Conservation (phyloP, 2,329 filamentous ascomycete species). For the Talaromyces funiculosus region DNA sequence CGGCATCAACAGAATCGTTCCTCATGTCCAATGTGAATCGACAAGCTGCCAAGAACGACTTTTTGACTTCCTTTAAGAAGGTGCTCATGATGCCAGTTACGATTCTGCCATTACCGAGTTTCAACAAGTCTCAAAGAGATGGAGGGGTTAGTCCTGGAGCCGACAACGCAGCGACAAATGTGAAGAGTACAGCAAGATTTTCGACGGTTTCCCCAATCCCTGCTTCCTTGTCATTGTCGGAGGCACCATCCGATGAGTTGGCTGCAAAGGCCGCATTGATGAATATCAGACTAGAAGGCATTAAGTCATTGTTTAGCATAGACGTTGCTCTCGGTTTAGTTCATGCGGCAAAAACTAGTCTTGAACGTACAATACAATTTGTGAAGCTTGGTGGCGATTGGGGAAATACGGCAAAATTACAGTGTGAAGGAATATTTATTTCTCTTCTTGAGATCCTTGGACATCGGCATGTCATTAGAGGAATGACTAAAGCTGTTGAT, state of each 20-base stretch:
- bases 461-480: constrained; percentile 78
- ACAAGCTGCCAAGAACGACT: constrained; percentile 93
- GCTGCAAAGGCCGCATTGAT: constrained; percentile 97
- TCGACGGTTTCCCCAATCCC: constrained; percentile 30
- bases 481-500: constrained; percentile 86
- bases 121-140: constrained; percentile 51
- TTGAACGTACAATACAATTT: constrained; percentile 81
- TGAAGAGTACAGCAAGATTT: constrained; percentile 31
- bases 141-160: constrained; percentile 23
- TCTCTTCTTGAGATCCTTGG: constrained; percentile 77
- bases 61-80: constrained; percentile 93
- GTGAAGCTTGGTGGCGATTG: constrained; percentile 72
- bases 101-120: constrained; percentile 61
- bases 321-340: constrained; percentile 88
- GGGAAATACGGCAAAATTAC: constrained; percentile 76
- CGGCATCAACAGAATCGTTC: constrained; percentile 83
- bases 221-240: constrained; percentile 39
- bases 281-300: constrained; percentile 89
- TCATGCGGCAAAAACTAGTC: constrained; percentile 77
- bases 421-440: constrained; percentile 87
- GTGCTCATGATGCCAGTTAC: constrained; percentile 99
- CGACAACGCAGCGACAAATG: constrained; percentile 10
- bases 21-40: constrained; percentile 94
- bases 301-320: constrained; percentile 91
- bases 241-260: constrained; percentile 82